Evolutionary conservation across 805 yeast species (phyloP).

Genomic region (Schwanniomyces yamadae): DNA sequence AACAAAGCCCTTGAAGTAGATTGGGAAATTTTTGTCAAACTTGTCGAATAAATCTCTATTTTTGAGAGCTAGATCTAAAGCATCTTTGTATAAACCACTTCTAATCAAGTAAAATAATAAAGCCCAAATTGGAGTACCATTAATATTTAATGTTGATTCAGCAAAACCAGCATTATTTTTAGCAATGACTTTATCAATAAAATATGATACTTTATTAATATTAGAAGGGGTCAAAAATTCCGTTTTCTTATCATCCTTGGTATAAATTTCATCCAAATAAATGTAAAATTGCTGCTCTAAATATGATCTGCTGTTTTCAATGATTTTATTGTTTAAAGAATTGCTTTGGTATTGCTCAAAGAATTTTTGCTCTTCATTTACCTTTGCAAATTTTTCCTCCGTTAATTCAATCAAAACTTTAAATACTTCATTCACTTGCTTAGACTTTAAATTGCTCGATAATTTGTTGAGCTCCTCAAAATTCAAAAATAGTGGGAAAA

Average conservation of each 20-base stretch:
- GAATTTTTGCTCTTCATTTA: constrained; percentile 35
- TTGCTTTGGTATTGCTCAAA: constrained; percentile 18
- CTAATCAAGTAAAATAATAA: constrained; percentile 79
- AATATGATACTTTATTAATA: constrained; percentile 66
- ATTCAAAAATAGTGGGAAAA: constrained; percentile 58
- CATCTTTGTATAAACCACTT: constrained; percentile 79
- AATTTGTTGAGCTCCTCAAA: constrained; percentile 59
- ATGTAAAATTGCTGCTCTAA: constrained; percentile 78
- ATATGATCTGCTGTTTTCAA: constrained; percentile 54
- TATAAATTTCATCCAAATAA: constrained; percentile 65
- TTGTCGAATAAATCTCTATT: constrained; percentile 75
- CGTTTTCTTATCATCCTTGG: constrained; percentile 48
- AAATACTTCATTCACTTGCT: constrained; percentile 76
- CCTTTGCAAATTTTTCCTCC: constrained; percentile 32
- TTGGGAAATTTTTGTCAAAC: constrained; percentile 80
- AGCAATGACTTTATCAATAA: constrained; percentile 40
- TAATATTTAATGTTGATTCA: constrained; percentile 48
- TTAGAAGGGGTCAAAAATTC: constrained; percentile 56
- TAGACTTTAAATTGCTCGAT: constrained; percentile 61
- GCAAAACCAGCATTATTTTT: constrained; percentile 28
- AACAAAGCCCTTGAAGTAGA: constrained; percentile 67
- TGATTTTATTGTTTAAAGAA: constrained; percentile 39
- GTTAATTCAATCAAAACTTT: constrained; percentile 55
- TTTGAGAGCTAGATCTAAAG: constrained; percentile 62
- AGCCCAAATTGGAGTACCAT: constrained; percentile 95